phyloP scores from a whole-genome alignment of 768 basidiomycete genomes.

The Jaapia argillacea region DNA sequence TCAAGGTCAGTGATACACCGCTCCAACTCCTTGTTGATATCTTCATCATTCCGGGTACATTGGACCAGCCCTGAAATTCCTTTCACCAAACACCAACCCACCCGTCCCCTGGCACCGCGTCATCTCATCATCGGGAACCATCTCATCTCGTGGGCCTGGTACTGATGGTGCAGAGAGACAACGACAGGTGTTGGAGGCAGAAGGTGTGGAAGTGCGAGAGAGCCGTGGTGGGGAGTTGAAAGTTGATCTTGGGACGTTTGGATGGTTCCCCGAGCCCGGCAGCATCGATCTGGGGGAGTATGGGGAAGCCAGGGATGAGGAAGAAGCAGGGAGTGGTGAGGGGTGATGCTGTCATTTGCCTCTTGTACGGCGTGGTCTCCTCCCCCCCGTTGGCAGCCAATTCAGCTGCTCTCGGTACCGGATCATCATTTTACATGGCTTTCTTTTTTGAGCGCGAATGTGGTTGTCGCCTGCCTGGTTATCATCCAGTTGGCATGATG shows the following conservation, averaged over 20 bases:
- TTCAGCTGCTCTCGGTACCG: too few species aligned
- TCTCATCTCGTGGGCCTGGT: constrained; percentile 78
- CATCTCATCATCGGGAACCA: constrained; percentile 55
- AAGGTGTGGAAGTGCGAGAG: constrained; percentile 67
- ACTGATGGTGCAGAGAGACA: constrained; percentile 74
- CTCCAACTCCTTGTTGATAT: background rate
- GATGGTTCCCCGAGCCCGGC: constrained; percentile 50
- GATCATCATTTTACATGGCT: too few species aligned
- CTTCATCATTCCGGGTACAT: background rate
- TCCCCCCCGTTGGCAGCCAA: too few species aligned
- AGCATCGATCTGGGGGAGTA: background rate
- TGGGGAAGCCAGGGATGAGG: too few species aligned
- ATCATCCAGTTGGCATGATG: too few species aligned
- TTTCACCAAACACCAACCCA: constrained; percentile 46
- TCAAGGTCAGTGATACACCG: constrained; percentile 47
- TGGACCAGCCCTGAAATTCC: constrained; percentile 61
- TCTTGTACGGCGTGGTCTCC: too few species aligned
- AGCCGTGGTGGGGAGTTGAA: constrained; percentile 47
- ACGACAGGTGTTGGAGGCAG: constrained; percentile 63
- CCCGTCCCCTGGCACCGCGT: constrained; percentile 82
- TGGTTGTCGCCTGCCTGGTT: too few species aligned
- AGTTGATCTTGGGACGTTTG: constrained; percentile 46
- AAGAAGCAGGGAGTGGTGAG: too few species aligned
- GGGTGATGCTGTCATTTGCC: too few species aligned
- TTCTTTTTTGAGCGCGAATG: too few species aligned